Conservation (phyloP, 73 alveolate species). For the Blepharisma japonicum region DNA sequence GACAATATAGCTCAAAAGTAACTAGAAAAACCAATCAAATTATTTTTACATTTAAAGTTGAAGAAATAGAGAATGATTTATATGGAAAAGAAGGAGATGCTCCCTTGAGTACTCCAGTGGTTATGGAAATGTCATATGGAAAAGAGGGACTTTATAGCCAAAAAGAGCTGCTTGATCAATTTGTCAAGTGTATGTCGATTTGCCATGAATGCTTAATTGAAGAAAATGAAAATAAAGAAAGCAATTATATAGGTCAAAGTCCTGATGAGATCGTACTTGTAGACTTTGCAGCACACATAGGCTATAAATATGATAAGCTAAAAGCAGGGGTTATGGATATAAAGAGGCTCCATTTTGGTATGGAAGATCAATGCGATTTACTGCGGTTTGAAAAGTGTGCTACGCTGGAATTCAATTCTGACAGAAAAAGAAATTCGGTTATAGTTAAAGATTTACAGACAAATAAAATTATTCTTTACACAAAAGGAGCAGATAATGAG, state of each 20-base stretch:
- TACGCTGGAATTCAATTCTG: slow-evolving; percentile 86
- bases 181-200: slow-evolving; percentile 52
- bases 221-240: slow-evolving; percentile 32
- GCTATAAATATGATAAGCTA: slow-evolving; percentile 58
- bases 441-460: slow-evolving; percentile 72
- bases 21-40: not conserved
- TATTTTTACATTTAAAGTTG: slow-evolving; percentile 45
- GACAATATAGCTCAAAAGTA: slow-evolving; percentile 27
- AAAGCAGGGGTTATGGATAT: slow-evolving; percentile 29
- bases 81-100: slow-evolving; percentile 60
- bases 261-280: slow-evolving; percentile 92
- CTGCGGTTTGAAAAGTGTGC: slow-evolving; percentile 54
- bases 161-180: slow-evolving; percentile 29
- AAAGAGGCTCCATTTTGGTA: not conserved
- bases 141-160: not conserved
- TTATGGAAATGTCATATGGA: not conserved
- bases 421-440: slow-evolving; percentile 91
- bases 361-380: no score
- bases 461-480: slow-evolving; percentile 45
- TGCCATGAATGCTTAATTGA: slow-evolving; percentile 85
- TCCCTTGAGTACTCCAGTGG: slow-evolving; percentile 56
- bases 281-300: slow-evolving; percentile 86
- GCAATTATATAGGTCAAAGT: slow-evolving; percentile 69
- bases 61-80: slow-evolving; percentile 76
- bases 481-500: slow-evolving; percentile 76